These are phyloP conservation scores for Cyamopsis tetragonoloba DNA, from an alignment of 306 rosid species.

Conservation along the genomic window DNA sequence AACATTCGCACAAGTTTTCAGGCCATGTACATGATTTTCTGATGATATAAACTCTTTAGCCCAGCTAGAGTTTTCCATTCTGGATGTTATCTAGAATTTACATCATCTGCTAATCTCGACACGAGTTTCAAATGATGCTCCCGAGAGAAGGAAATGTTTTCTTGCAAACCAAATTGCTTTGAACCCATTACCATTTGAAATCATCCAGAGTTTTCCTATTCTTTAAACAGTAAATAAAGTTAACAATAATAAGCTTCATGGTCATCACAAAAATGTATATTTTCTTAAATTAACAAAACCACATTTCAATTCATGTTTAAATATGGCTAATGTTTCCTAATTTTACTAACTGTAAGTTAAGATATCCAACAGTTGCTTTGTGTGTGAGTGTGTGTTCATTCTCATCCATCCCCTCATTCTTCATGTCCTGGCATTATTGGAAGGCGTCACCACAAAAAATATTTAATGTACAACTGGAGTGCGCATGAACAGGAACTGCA, in stretches of 20 bases:
- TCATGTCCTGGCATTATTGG: not conserved
- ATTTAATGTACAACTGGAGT: constrained; percentile 51
- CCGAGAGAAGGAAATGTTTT: not conserved
- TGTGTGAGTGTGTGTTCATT: not conserved
- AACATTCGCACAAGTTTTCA: no score
- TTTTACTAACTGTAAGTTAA: not conserved
- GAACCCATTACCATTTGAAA: not conserved
- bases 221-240: not conserved
- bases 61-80: no score
- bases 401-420: constrained; percentile 12
- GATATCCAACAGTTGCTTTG: not conserved
- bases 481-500: constrained; percentile 87
- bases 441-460: not conserved
- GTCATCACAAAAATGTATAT: not conserved
- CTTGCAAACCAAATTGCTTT: not conserved
- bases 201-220: not conserved
- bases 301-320: constrained; percentile 1
- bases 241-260: not conserved
- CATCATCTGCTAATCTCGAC: no score
- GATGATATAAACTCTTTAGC: no score
- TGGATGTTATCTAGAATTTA: no score
- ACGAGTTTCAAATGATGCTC: no score
- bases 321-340: constrained; percentile 4
- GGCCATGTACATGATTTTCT: no score
- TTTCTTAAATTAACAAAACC: constrained; percentile 13